Conservation (phyloP, 164 flowering plant species). For the Magnolia kwangsiensis region DNA sequence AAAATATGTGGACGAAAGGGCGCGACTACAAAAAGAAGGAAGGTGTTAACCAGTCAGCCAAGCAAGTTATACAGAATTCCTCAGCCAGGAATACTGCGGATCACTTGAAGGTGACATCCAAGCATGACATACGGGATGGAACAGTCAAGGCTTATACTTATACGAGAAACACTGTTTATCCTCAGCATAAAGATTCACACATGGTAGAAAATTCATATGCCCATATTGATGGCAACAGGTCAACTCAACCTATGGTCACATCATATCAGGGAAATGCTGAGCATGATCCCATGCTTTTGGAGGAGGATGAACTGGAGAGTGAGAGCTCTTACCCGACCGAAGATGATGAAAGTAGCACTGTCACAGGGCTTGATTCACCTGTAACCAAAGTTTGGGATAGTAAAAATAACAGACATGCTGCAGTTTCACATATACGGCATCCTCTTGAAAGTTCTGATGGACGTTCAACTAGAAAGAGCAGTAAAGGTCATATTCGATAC, state of each 20-base stretch:
- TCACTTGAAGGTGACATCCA: conserved; percentile 18
- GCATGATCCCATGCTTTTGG: conserved; percentile 23
- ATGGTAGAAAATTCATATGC: conserved; percentile 12
- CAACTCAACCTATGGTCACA: conserved; percentile 14
- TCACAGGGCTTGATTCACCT: conserved; percentile 92
- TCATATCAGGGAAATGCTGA: conserved; percentile 41
- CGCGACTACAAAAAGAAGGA: conserved; percentile 68
- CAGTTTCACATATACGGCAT: conserved; percentile 68
- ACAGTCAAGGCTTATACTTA: conserved; percentile 19
- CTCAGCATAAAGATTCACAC: conserved; percentile 15
- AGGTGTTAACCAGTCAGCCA: conserved; percentile 27
- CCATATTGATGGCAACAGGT: conserved; percentile 13
- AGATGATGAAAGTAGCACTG: conserved; percentile 61
- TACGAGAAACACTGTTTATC: conserved; percentile 8
- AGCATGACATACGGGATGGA: conserved; percentile 23
- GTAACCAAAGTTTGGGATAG: conserved; percentile 96
- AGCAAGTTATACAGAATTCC: conserved; percentile 31
- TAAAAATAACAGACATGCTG: conserved; percentile 55
- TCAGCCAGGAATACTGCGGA: conserved; percentile 19
- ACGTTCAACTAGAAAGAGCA: conserved; percentile 35
- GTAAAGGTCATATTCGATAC: conserved; percentile 39
- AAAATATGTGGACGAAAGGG: conserved; percentile 97
- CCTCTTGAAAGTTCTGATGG: conserved; percentile 82
- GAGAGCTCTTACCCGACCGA: conserved; percentile 57
- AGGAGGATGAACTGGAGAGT: conserved; percentile 54